Evolutionary conservation across 2,329 filamentous ascomycete genomes (phyloP), one percentile per base, ranked within the genome.

Genomic region (Fusarium verticillioides): DNA sequence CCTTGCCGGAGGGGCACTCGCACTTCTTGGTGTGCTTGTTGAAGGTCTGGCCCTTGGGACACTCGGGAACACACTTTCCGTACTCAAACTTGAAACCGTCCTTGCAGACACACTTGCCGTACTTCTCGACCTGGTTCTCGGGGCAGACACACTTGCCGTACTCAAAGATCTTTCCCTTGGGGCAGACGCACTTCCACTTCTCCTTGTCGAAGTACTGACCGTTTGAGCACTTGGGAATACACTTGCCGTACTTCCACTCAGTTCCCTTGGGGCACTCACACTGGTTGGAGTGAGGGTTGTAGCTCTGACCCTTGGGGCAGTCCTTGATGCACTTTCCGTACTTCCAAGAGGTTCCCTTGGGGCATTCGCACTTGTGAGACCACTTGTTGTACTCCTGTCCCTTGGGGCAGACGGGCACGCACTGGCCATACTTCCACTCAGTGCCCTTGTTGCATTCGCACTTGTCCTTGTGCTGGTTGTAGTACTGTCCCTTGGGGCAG

Each of bases 111-210:
- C 61, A 64, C 37, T 60, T 64, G 36, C 44, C 56, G 12, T 60
- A 60, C 28, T 60, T 21, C 54, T 49, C 46, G 2, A 39, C 47
- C 23, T 50, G 61, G 30, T 59, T 53, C 21, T 52, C 32, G n/a
- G 66, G 66, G 56, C 66, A 69, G 21, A 44, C 44, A 40, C 66
- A 69, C 52, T 69, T 69, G 40, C 54, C 54, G 16, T 70, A 69
- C 65, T 61, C 40, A 18, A 59, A 59, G 34, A 46, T 23, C 54
- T 70, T 72, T 21, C 72, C 73, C 23, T 62, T 67, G 21, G 71
- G 64, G 68, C 72, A 74, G 5, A 57, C 52, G 16, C 72, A 74
- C 50, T 66, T 56, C 32, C 53, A 21, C 7, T 21, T 2, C 4
- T 56, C 19, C 44, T 66, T 60, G 28, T 71, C 36, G 30, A 47